Percentiles rank a stretch among this genome's conserved stretches.
phyloP scores from a whole-genome alignment of 106 monocot genomes.

The Phalaenopsis aphrodite region DNA sequence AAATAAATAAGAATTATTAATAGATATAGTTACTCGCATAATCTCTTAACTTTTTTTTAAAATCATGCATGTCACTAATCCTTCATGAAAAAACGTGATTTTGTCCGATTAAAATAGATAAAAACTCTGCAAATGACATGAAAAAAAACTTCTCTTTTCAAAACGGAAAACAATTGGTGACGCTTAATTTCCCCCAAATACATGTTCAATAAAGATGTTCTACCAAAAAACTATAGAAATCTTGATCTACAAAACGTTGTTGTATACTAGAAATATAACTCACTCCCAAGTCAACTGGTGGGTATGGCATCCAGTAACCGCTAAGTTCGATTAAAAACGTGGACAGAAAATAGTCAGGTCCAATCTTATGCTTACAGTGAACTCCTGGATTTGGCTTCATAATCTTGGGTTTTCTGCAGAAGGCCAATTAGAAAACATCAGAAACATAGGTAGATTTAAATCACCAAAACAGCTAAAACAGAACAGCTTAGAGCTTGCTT shows the following conservation, averaged over 20 bases:
- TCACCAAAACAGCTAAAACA: neutral
- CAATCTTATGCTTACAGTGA: neutral
- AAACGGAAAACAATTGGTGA: neutral
- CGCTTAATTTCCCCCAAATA: neutral
- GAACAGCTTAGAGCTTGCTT: too few relatives aligned
- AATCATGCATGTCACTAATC: too few relatives aligned
- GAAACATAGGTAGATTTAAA: neutral
- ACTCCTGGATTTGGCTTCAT: slow-evolving; percentile 4
- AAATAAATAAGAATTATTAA: too few relatives aligned
- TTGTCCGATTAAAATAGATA: too few relatives aligned
- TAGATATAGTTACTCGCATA: too few relatives aligned
- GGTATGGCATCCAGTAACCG: neutral
- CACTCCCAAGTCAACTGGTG: neutral
- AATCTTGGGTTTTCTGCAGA: slow-evolving; percentile 6
- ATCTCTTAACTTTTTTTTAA: too few relatives aligned
- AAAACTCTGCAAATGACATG: too few relatives aligned
- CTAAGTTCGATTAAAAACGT: neutral
- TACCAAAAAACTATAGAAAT: neutral
- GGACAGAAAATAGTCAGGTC: neutral
- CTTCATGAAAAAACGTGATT: too few relatives aligned
- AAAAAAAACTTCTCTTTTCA: neutral
- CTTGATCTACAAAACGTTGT: neutral
- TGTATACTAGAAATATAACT: neutral
- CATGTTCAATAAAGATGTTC: neutral
- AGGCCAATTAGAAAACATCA: neutral